These are phyloP conservation scores for Rhododendron henanense DNA, from an alignment of 148 eudicot species.

Conservation along the genomic window DNA sequence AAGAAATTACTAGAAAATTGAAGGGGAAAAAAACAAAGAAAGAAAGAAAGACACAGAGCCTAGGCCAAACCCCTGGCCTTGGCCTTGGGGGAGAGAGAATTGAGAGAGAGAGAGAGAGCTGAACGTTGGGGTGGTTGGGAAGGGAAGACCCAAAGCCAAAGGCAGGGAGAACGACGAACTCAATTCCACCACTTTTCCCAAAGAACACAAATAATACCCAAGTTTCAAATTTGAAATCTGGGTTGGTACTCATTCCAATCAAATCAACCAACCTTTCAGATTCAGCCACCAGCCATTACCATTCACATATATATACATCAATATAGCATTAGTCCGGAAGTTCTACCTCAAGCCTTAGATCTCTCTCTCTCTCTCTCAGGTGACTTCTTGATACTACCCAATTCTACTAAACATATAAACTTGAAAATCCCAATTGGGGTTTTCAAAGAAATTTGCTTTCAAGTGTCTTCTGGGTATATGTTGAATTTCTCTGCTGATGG, in stretches of 20 bases:
- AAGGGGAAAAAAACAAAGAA: background rate
- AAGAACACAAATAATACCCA: background rate
- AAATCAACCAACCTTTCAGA: background rate
- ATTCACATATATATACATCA: background rate
- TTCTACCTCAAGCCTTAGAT: slow-evolving; percentile 8
- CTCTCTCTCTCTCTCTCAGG: background rate
- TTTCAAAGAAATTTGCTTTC: background rate
- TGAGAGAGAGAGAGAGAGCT: background rate
- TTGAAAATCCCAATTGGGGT: slow-evolving; percentile 7
- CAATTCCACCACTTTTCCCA: background rate
- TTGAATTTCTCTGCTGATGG: slow-evolving; percentile 11
- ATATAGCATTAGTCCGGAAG: background rate
- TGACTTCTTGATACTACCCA: background rate
- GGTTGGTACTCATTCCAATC: background rate
- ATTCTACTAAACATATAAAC: background rate
- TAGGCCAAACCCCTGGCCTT: background rate
- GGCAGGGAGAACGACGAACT: background rate
- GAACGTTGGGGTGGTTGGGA: slow-evolving; percentile 8
- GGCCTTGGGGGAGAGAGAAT: background rate
- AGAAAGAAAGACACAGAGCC: background rate
- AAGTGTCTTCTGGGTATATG: slow-evolving; percentile 10
- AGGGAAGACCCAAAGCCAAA: background rate
- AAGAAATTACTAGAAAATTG: background rate
- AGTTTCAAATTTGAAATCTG: slow-evolving; percentile 12
- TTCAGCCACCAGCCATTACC: no score